Evolutionary conservation across 1,139 yeast genomes (phyloP).

Genomic region (Entelexis paramagnoliae): DNA sequence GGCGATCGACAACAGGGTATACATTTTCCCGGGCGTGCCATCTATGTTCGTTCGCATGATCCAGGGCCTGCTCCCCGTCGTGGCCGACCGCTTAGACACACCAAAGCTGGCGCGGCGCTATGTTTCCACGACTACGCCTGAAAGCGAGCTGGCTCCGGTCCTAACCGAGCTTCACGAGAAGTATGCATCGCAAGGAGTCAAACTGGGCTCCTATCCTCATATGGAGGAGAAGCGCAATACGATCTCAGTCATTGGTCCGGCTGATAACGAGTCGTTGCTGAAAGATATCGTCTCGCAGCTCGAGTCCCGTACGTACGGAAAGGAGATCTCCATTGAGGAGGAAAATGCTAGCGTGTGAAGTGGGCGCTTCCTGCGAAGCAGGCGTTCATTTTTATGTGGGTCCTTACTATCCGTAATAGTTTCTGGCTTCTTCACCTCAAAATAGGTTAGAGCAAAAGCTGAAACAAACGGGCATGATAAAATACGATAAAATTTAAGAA

Average conservation of each 20-base stretch:
- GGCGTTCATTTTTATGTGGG: no score
- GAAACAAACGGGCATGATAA: no score
- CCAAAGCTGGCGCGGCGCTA: constrained; percentile 41
- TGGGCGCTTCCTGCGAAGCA: no score
- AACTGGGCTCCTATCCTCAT: constrained; percentile 81
- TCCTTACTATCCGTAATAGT: no score
- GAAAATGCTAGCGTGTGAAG: constrained; percentile 35
- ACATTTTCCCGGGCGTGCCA: constrained; percentile 76
- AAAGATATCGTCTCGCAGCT: constrained; percentile 41
- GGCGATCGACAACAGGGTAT: constrained; percentile 49
- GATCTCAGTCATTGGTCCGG: constrained; percentile 58
- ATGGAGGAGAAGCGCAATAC: constrained; percentile 53
- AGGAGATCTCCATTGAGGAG: constrained; percentile 44
- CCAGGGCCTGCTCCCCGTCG: constrained; percentile 33
- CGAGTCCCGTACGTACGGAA: constrained; percentile 41
- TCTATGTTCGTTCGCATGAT: constrained; percentile 52
- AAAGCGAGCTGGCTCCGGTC: constrained; percentile 59
- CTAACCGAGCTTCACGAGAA: constrained; percentile 44
- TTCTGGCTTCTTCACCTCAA: no score
- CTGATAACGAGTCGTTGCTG: constrained; percentile 32
- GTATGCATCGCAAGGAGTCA: constrained; percentile 41
- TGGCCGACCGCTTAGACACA: constrained; percentile 31
- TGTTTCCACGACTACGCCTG: constrained; percentile 52
- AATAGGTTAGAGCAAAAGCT: no score
- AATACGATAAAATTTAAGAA: background rate